These are phyloP conservation scores for Lojkania enalia DNA, from an alignment of 2,329 filamentous ascomycete species.

Conservation along the genomic window DNA sequence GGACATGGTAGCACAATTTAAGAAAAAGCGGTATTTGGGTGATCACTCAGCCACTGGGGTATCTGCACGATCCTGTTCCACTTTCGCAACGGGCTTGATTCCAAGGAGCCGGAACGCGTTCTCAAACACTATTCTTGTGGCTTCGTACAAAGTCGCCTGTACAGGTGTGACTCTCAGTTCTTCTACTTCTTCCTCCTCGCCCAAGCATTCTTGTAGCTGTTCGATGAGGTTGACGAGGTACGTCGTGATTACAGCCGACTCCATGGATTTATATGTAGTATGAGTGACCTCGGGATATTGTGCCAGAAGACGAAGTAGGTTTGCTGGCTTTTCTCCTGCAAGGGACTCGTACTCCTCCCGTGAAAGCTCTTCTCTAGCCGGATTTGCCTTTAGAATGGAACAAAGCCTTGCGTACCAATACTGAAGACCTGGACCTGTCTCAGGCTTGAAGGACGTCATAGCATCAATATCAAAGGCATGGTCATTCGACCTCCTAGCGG, in stretches of 20 bases:
- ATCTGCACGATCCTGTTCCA: slow-evolving; percentile 26
- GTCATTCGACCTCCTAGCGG: slow-evolving; percentile 22
- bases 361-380: slow-evolving; percentile 15
- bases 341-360: slow-evolving; percentile 28
- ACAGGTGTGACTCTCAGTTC: slow-evolving; percentile 18
- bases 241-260: slow-evolving; percentile 30
- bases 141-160: slow-evolving; percentile 28
- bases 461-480: slow-evolving; percentile 30
- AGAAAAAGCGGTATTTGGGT: not conserved
- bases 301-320: slow-evolving; percentile 31
- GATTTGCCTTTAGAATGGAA: slow-evolving; percentile 18
- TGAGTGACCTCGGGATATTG: slow-evolving; percentile 38
- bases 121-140: slow-evolving; percentile 32
- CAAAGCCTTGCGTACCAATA: slow-evolving; percentile 34
- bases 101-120: slow-evolving; percentile 38
- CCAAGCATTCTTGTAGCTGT: slow-evolving; percentile 29
- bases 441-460: slow-evolving; percentile 34
- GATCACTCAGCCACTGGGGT: slow-evolving; percentile 25
- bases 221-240: slow-evolving; percentile 34
- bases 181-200: slow-evolving; percentile 16
- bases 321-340: slow-evolving; percentile 28
- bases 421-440: slow-evolving; percentile 35
- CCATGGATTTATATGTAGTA: slow-evolving; percentile 28
- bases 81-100: slow-evolving; percentile 18
- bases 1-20: too few species aligned